Percentiles rank a stretch among this genome's conserved stretches.
phyloP scores from a whole-genome alignment of 192 early-diverging fungal genomes.

The Thamnidium elegans region DNA sequence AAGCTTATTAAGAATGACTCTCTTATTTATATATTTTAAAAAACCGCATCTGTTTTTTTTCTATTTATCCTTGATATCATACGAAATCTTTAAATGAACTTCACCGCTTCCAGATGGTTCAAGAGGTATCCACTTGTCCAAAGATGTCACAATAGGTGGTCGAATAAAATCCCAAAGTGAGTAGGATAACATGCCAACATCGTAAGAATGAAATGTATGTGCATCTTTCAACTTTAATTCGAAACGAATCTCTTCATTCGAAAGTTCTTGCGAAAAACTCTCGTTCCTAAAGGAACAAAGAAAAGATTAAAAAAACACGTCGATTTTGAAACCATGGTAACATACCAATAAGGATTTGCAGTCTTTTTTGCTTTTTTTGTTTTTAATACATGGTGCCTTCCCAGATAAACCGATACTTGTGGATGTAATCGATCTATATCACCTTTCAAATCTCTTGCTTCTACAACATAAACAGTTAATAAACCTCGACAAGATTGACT shows the following conservation, averaged over 20 bases:
- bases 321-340: neutral
- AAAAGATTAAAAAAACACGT: neutral
- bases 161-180: slow-evolving; percentile 6
- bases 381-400: slow-evolving; percentile 10
- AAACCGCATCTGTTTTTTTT: slow-evolving; percentile 3
- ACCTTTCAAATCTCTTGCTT: slow-evolving; percentile 52
- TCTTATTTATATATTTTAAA: slow-evolving; percentile 10
- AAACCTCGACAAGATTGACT: neutral
- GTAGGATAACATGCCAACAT: slow-evolving; percentile 2
- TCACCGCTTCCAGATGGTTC: slow-evolving; percentile 19
- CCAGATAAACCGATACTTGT: slow-evolving; percentile 17
- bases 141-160: neutral
- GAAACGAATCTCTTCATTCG: neutral
- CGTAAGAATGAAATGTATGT: slow-evolving; percentile 15
- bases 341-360: slow-evolving; percentile 30
- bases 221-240: slow-evolving; percentile 18
- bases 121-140: slow-evolving; percentile 20
- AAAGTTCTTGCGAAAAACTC: neutral
- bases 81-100: slow-evolving; percentile 6
- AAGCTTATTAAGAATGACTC: too few relatives aligned
- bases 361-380: slow-evolving; percentile 34
- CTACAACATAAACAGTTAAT: slow-evolving; percentile 41
- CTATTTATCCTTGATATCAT: neutral
- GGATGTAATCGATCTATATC: slow-evolving; percentile 27
- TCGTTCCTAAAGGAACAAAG: slow-evolving; percentile 21